Evolutionary conservation across 805 yeast species (phyloP).

Genomic region (Wickerhamiella dianesei): DNA sequence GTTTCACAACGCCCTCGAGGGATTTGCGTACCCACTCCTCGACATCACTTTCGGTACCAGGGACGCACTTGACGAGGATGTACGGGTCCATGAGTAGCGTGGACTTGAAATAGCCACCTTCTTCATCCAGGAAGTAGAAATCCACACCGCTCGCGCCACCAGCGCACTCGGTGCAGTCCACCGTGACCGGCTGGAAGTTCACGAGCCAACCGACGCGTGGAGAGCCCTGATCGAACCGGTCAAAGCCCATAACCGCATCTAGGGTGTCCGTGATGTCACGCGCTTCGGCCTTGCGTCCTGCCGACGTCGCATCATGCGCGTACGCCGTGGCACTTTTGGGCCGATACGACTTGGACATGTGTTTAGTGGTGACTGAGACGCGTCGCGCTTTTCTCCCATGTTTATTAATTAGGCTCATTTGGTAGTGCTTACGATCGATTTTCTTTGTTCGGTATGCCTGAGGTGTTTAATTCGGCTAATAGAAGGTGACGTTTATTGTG

Average conservation of each 20-base stretch:
- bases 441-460: background rate
- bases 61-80: constrained; percentile 51
- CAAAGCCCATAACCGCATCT: constrained; percentile 82
- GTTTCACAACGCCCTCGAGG: constrained; percentile 52
- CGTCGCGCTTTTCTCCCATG: constrained; percentile 8
- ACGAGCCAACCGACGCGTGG: constrained; percentile 74
- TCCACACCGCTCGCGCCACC: constrained; percentile 85
- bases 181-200: constrained; percentile 80
- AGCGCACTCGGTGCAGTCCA: constrained; percentile 16
- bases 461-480: no score
- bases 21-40: constrained; percentile 68
- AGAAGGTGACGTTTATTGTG: no score
- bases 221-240: constrained; percentile 59
- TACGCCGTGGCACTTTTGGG: constrained; percentile 6
- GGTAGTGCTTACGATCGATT: background rate
- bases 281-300: constrained; percentile 7
- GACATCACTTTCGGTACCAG: constrained; percentile 49
- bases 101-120: constrained; percentile 90
- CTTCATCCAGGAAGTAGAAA: constrained; percentile 86
- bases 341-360: constrained; percentile 13
- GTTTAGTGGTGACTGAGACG: constrained; percentile 1
- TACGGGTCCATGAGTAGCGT: constrained; percentile 79
- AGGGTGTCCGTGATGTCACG: constrained; percentile 35
- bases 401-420: no score
- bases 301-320: constrained; percentile 13